A percentile compares a stretch with the other conserved stretches of the same genome.
Conservation (phyloP, 805 yeast genomes). For the Wickerhamomyces alni region DNA sequence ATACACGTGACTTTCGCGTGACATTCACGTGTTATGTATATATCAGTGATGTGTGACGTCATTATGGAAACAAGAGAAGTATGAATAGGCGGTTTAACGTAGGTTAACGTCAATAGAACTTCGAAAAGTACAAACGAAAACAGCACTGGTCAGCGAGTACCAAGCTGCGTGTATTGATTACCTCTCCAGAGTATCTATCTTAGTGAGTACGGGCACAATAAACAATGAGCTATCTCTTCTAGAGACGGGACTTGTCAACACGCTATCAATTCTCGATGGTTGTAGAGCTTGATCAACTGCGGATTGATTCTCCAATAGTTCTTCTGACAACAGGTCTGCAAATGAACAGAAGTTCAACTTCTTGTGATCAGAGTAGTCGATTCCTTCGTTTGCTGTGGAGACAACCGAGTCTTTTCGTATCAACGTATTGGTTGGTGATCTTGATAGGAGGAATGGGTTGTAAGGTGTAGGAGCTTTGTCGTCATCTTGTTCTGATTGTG, state of each 20-base stretch:
- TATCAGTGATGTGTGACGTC: too few relatives aligned
- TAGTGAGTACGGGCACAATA: slow-evolving; percentile 4
- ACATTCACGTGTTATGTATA: too few relatives aligned
- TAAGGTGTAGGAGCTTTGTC: too few relatives aligned
- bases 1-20: not conserved
- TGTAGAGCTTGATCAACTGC: slow-evolving; percentile 1
- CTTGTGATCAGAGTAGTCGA: slow-evolving; percentile 20
- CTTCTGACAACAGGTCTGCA: slow-evolving; percentile 21
- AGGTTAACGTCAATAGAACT: too few relatives aligned
- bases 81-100: too few relatives aligned
- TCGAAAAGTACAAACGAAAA: too few relatives aligned
- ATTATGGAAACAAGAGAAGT: too few relatives aligned
- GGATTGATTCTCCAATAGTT: slow-evolving; percentile 3
- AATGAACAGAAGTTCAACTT: slow-evolving; percentile 21
- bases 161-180: too few relatives aligned
- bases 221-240: slow-evolving; percentile 10
- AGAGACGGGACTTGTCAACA: slow-evolving; percentile 4
- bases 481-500: too few relatives aligned
- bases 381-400: slow-evolving; percentile 1
- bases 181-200: not conserved
- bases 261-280: slow-evolving; percentile 7
- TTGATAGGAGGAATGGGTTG: not conserved
- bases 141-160: too few relatives aligned
- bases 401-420: too few relatives aligned
- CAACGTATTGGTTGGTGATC: not conserved